Evolutionary conservation across 768 basidiomycete genomes (phyloP).

Genomic region (Naganishia onofrii): DNA sequence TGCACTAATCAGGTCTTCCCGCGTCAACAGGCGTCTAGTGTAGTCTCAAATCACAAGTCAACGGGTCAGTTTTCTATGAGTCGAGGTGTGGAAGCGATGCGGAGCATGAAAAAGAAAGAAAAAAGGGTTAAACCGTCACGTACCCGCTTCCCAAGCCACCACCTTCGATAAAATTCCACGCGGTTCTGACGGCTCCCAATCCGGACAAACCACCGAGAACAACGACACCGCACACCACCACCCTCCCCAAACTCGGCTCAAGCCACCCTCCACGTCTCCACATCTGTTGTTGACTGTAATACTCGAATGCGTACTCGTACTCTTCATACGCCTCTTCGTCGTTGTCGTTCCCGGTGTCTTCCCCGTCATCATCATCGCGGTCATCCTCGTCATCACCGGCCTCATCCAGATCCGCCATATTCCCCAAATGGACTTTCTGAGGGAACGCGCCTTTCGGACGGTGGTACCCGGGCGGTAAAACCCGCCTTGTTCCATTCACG

Average conservation of each 20-base stretch:
- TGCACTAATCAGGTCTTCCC: slow-evolving; percentile 44
- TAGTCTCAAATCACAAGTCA: not conserved
- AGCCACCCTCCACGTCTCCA: slow-evolving; percentile 48
- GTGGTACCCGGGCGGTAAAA: not conserved
- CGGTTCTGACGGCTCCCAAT: slow-evolving; percentile 49
- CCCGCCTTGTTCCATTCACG: slow-evolving; percentile 1
- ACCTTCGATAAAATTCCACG: slow-evolving; percentile 47
- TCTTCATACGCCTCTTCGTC: slow-evolving; percentile 21
- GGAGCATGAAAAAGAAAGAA: too few relatives aligned
- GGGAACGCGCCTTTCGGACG: slow-evolving; percentile 19
- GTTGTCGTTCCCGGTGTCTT: slow-evolving; percentile 1
- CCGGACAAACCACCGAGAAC: slow-evolving; percentile 45
- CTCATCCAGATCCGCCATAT: slow-evolving; percentile 23
- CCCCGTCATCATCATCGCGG: slow-evolving; percentile 6
- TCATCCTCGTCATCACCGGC: slow-evolving; percentile 1
- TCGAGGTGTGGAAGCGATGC: too few relatives aligned
- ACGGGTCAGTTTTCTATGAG: slow-evolving; percentile 14
- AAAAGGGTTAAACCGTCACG: too few relatives aligned
- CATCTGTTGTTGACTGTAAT: slow-evolving; percentile 37
- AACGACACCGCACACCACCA: slow-evolving; percentile 47
- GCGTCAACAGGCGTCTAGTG: slow-evolving; percentile 37
- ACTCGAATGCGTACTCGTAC: slow-evolving; percentile 31
- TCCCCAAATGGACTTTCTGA: slow-evolving; percentile 21
- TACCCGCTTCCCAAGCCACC: slow-evolving; percentile 36
- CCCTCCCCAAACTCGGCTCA: slow-evolving; percentile 46